Evolutionary conservation across 345 rosid species (phyloP).

Genomic region (Dimocarpus longan): DNA sequence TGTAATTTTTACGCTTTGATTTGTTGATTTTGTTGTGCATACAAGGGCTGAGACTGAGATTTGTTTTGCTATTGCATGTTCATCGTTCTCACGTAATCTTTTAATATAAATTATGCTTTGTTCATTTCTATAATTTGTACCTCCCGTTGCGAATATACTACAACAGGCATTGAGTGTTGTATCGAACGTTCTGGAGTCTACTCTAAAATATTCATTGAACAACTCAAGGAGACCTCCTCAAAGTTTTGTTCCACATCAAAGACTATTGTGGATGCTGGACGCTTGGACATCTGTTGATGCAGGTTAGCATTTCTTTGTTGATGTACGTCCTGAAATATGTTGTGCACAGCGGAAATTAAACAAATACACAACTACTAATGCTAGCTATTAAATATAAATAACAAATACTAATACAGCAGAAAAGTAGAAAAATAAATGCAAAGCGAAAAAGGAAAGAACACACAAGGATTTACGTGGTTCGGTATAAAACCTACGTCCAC

Average conservation of each 20-base stretch:
- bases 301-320: constrained; percentile 37
- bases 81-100: not conserved
- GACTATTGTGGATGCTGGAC: constrained; percentile 75
- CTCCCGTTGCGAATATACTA: constrained; percentile 1
- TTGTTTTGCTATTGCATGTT: not conserved
- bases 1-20: not conserved
- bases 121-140: not conserved
- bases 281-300: constrained; percentile 63
- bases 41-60: not conserved
- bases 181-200: constrained; percentile 47
- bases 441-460: no score
- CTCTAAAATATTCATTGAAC: constrained; percentile 57
- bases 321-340: constrained; percentile 4
- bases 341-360: no score
- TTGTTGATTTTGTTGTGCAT: not conserved
- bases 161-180: constrained; percentile 49
- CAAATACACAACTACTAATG: no score
- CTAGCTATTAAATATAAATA: no score
- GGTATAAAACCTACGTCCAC: no score
- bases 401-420: no score
- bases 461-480: no score
- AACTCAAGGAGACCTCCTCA: constrained; percentile 77
- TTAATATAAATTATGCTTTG: not conserved
- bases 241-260: constrained; percentile 73
- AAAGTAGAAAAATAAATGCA: no score